Percentiles rank a stretch among this genome's conserved stretches.
These are phyloP conservation scores for Xanthoconium stramineum DNA, from an alignment of 768 basidiomycete species.

Conservation along the genomic window DNA sequence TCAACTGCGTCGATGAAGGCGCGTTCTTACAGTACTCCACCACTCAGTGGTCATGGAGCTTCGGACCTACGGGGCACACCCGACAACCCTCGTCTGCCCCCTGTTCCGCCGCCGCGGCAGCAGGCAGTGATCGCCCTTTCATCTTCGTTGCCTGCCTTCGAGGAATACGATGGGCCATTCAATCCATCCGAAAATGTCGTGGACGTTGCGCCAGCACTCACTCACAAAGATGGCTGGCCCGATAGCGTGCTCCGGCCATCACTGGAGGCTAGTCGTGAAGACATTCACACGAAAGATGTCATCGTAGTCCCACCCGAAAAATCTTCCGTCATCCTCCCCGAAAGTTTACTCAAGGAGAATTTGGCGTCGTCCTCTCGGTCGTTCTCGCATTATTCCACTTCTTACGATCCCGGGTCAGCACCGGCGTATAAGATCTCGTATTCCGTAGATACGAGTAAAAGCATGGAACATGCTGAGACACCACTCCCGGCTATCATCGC, in stretches of 20 bases:
- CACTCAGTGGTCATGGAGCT: not conserved
- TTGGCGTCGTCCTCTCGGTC: not conserved
- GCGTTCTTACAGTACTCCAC: not conserved
- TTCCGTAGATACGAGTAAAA: not conserved
- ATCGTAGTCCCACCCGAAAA: not conserved
- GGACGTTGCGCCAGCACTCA: not conserved
- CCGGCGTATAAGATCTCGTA: not conserved
- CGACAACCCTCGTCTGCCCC: not conserved
- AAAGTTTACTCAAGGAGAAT: not conserved
- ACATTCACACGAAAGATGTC: not conserved
- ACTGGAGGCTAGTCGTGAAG: constrained; percentile 13
- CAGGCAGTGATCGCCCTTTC: not conserved
- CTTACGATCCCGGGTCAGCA: not conserved
- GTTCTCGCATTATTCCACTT: not conserved
- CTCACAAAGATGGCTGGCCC: not conserved
- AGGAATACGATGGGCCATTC: not conserved
- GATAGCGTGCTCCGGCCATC: not conserved
- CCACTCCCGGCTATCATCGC: not conserved
- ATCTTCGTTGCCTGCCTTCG: not conserved
- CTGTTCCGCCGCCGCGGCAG: not conserved
- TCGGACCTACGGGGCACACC: not conserved
- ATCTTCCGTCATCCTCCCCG: not conserved
- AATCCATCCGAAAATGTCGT: not conserved
- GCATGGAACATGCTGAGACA: not conserved
- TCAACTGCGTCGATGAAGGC: not conserved